phyloP scores from a whole-genome alignment of 176 grass and related monocot genomes.

The Triticum timopheevii region DNA sequence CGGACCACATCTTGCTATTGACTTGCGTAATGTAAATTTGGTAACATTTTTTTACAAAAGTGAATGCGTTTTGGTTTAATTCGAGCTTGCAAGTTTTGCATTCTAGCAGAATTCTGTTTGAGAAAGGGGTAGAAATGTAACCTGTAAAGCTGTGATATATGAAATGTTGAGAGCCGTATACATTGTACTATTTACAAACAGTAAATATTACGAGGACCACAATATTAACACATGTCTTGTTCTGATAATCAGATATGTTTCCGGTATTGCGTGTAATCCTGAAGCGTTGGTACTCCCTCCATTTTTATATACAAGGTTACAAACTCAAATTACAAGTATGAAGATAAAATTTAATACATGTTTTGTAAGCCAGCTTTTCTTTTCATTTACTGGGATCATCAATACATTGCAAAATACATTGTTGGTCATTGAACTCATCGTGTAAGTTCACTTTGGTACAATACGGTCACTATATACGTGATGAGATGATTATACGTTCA shows the following conservation, averaged over 20 bases:
- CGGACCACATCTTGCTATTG: neutral
- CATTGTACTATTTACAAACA: constrained; percentile 20
- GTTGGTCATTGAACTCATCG: too few relatives aligned
- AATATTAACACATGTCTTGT: neutral
- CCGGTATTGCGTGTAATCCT: neutral
- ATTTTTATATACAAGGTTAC: too few relatives aligned
- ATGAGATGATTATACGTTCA: too few relatives aligned
- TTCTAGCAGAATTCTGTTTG: constrained; percentile 14
- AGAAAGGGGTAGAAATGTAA: constrained; percentile 32
- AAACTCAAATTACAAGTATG: too few relatives aligned
- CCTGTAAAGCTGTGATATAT: constrained; percentile 36
- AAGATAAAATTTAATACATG: too few relatives aligned
- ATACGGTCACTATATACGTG: too few relatives aligned
- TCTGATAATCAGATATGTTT: neutral
- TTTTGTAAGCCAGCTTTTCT: too few relatives aligned
- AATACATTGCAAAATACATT: too few relatives aligned
- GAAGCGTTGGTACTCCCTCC: too few relatives aligned
- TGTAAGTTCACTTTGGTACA: too few relatives aligned
- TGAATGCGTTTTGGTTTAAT: constrained; percentile 12
- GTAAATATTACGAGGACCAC: constrained; percentile 24
- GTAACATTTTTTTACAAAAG: constrained; percentile 23
- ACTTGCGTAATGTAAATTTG: constrained; percentile 19
- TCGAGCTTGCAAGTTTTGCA: constrained; percentile 17
- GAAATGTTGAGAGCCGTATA: constrained; percentile 23
- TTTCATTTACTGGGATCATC: too few relatives aligned